Evolutionary conservation across 1,284 basidiomycete genomes (phyloP).

Genomic region (Taiwanofungus camphoratus): DNA sequence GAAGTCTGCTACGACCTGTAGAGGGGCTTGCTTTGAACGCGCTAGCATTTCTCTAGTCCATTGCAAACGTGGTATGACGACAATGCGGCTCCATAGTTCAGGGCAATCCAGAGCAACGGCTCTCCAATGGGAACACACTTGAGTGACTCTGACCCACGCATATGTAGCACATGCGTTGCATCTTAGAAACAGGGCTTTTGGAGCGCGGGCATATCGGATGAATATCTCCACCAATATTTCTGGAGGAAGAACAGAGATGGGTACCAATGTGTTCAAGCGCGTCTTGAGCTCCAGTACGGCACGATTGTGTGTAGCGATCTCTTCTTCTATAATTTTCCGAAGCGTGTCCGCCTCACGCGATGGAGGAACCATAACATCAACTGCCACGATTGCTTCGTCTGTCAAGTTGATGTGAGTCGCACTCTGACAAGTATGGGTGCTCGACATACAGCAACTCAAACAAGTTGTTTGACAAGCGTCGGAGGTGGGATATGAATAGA

Average conservation of each 20-base stretch:
- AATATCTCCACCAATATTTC: not conserved
- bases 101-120: conserved; percentile 11
- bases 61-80: not conserved
- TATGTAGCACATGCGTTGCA: not conserved
- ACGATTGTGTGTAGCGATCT: not conserved
- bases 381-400: too few relatives aligned
- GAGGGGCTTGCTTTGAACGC: too few relatives aligned
- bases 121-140: conserved; percentile 12
- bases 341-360: too few relatives aligned
- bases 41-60: conserved; percentile 2
- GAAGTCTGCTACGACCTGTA: too few relatives aligned
- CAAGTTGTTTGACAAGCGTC: too few relatives aligned
- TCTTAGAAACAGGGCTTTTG: not conserved
- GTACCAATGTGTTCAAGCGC: not conserved
- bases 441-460: too few relatives aligned
- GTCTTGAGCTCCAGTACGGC: not conserved
- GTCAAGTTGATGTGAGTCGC: too few relatives aligned
- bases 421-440: too few relatives aligned
- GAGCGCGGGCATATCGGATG: not conserved
- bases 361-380: too few relatives aligned
- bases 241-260: not conserved
- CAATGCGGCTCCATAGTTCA: conserved; percentile 10
- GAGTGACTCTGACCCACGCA: conserved; percentile 12
- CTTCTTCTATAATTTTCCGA: not conserved
- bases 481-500: too few relatives aligned